Evolutionary conservation across 208 protist genomes (phyloP), one percentile per base, ranked within the genome.

Genomic region (Leishmania tarentolae): DNA sequence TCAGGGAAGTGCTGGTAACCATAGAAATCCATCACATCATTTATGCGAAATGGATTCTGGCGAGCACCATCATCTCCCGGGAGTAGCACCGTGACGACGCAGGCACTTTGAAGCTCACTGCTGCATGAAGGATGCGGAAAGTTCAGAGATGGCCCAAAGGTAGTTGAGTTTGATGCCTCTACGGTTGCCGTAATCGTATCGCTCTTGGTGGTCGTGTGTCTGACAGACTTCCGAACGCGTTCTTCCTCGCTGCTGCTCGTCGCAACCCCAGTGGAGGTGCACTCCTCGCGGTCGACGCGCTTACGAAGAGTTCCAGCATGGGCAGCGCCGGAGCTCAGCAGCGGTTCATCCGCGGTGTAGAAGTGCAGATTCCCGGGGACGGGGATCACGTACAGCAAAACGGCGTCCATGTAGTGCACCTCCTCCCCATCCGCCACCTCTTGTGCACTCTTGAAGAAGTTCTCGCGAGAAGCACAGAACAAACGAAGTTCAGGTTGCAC

Each of bases 351-450:
- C 19, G 57, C 24, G 19, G 42, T 35, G 82, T 97, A 97, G 70
- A 95, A 95, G 84, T 92, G 86, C 0, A 68, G 72, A 78, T 95
- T 95, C 13, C 92, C 90, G 9, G 94, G 94, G 7, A 97, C 94
- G 0, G 94, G 94, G 72, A 97, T 91, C 8, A 97, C 92, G 80
- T 95, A 95, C 7, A 95, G 77, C 37, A 85, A 80, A 52, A 85
- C 79, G n/a, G 90, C 90, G 28, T 97, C 94, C 21, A 95, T 75
- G 61, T 91, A 85, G 17, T 85, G 50, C 28, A 53, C 50, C 19
- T 86, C 84, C 11, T 82, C 81, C 8, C 71, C 78, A 2, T 75
- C 69, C 7, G 2, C 44, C 1, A 52, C n/a, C 7, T 28, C 28
- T 0, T 71, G 15, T 8, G 42, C 57, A 9, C 63, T 37, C 1